phyloP scores from a whole-genome alignment of 2,329 filamentous ascomycete genomes.

The Teratosphaeria zuluensis region DNA sequence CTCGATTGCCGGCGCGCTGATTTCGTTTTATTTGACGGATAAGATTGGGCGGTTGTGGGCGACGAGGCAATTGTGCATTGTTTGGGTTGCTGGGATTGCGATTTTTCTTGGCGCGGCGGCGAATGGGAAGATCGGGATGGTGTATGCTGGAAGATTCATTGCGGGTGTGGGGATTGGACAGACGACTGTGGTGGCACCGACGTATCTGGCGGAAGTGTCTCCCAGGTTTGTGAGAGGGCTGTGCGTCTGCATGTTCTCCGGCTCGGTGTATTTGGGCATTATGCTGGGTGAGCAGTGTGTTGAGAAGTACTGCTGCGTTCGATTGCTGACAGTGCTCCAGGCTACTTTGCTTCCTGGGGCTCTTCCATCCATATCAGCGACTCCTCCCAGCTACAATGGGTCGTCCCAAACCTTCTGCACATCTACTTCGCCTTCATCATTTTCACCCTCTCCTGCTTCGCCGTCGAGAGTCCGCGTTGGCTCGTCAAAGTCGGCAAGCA shows the following conservation, averaged over 20 bases:
- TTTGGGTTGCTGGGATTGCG: slow-evolving; percentile 20
- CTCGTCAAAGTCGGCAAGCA: slow-evolving; percentile 24
- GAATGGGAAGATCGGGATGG: slow-evolving; percentile 24
- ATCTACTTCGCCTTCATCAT: slow-evolving; percentile 69
- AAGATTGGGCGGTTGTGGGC: slow-evolving; percentile 24
- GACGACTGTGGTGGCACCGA: slow-evolving; percentile 49
- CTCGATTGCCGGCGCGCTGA: slow-evolving; percentile 59
- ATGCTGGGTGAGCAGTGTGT: slow-evolving; percentile 40
- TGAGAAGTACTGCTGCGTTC: neutral
- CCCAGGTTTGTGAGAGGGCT: slow-evolving; percentile 41
- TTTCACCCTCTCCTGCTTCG: slow-evolving; percentile 50
- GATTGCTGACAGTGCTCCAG: slow-evolving; percentile 20
- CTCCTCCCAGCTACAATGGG: slow-evolving; percentile 35
- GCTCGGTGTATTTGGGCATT: slow-evolving; percentile 65
- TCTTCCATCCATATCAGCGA: slow-evolving; percentile 43
- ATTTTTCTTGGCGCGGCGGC: slow-evolving; percentile 39
- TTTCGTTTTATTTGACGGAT: slow-evolving; percentile 34
- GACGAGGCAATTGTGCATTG: slow-evolving; percentile 17
- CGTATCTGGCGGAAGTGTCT: slow-evolving; percentile 47
- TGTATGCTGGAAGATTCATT: slow-evolving; percentile 32
- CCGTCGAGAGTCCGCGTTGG: slow-evolving; percentile 25
- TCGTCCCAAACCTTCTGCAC: slow-evolving; percentile 65
- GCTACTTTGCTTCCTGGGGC: slow-evolving; percentile 60
- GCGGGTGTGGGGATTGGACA: slow-evolving; percentile 35
- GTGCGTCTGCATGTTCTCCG: slow-evolving; percentile 62